phyloP scores from a whole-genome alignment of 1,284 basidiomycete genomes.

The Melanopsichium pennsylvanicum region DNA sequence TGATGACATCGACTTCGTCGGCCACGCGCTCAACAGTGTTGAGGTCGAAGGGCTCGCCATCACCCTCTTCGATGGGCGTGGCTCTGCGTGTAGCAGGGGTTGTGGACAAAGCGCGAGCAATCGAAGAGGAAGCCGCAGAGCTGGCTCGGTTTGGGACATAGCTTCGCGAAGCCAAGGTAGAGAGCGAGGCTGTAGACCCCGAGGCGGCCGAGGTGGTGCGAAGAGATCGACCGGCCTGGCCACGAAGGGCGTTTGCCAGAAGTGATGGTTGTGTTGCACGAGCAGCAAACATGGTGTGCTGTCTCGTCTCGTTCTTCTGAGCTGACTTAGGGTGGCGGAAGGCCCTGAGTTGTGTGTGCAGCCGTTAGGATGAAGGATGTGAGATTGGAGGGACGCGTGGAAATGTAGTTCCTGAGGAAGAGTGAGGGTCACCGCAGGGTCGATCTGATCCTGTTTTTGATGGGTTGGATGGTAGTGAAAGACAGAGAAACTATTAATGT shows the following conservation, averaged over 20 bases:
- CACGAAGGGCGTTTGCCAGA: constrained; percentile 28
- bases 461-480: too few relatives aligned
- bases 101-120: constrained; percentile 32
- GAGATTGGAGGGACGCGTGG: too few relatives aligned
- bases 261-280: constrained; percentile 35
- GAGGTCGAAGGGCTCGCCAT: constrained; percentile 60
- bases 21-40: constrained; percentile 63
- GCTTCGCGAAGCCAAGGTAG: constrained; percentile 16
- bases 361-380: neutral
- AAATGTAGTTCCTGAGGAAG: too few relatives aligned
- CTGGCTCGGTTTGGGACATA: constrained; percentile 9
- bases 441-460: too few relatives aligned
- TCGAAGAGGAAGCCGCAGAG: constrained; percentile 10
- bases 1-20: constrained; percentile 88
- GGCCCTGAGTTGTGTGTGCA: neutral
- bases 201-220: constrained; percentile 19
- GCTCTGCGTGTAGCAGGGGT: constrained; percentile 30
- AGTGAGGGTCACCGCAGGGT: too few relatives aligned
- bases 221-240: constrained; percentile 17
- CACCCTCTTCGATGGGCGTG: constrained; percentile 51
- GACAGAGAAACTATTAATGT: too few relatives aligned
- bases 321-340: too few relatives aligned
- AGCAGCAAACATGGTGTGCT: constrained; percentile 30
- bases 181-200: constrained; percentile 19
- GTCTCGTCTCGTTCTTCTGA: neutral